Conservation (phyloP, 768 basidiomycete genomes). For the Panaeolus papilionaceus region DNA sequence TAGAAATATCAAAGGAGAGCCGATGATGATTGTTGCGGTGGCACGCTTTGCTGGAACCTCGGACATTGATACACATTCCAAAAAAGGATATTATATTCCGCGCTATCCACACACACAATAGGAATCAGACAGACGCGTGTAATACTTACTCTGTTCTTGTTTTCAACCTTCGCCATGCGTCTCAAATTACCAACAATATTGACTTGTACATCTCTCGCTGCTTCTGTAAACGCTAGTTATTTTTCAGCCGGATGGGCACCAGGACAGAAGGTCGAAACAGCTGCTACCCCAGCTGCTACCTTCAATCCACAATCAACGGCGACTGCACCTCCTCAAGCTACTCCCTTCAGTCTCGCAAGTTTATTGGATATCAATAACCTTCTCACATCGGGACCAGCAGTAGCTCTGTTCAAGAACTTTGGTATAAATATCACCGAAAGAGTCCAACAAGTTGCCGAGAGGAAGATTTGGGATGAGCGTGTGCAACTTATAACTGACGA, state of each 20-base stretch:
- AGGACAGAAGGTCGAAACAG: slow-evolving; percentile 58
- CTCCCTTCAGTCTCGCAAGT: slow-evolving; percentile 35
- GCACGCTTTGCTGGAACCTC: slow-evolving; percentile 17
- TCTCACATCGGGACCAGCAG: slow-evolving; percentile 61
- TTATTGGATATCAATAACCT: slow-evolving; percentile 46
- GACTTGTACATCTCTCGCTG: slow-evolving; percentile 41
- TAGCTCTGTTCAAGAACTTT: slow-evolving; percentile 55
- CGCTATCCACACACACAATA: neutral
- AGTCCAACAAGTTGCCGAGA: slow-evolving; percentile 40
- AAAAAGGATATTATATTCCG: slow-evolving; percentile 20
- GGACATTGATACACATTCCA: slow-evolving; percentile 19
- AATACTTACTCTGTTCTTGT: slow-evolving; percentile 22
- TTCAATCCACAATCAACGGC: slow-evolving; percentile 25
- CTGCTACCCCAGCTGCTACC: slow-evolving; percentile 30
- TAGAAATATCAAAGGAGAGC: slow-evolving; percentile 5
- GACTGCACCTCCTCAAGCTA: slow-evolving; percentile 28
- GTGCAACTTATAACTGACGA: slow-evolving; percentile 84
- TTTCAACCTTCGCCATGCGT: slow-evolving; percentile 56
- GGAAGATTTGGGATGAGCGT: slow-evolving; percentile 68
- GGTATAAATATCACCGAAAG: slow-evolving; percentile 78
- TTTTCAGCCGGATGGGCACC: slow-evolving; percentile 86
- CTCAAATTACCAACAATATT: slow-evolving; percentile 36
- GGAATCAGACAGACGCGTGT: slow-evolving; percentile 6
- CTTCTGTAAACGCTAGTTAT: slow-evolving; percentile 65
- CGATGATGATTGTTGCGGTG: slow-evolving; percentile 22